These are phyloP conservation scores for Backusella mclennaniae DNA, from an alignment of 192 early-diverging fungal species.

Conservation along the genomic window DNA sequence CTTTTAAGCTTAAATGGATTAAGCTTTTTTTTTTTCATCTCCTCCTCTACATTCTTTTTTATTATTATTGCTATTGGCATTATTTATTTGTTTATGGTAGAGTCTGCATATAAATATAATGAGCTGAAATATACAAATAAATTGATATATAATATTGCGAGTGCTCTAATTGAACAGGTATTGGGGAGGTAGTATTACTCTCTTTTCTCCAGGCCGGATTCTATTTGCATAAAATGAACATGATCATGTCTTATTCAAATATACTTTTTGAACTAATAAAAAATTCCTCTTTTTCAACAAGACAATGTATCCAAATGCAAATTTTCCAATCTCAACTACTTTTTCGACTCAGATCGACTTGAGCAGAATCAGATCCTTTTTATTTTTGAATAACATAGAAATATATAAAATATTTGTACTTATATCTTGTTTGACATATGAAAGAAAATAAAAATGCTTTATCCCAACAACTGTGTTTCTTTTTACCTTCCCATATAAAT, in stretches of 20 bases:
- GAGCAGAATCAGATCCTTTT: not conserved
- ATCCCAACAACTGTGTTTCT: not conserved
- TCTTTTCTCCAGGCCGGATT: too few relatives aligned
- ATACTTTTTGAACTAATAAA: too few relatives aligned
- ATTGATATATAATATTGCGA: too few relatives aligned
- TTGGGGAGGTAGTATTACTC: too few relatives aligned
- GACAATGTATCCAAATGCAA: too few relatives aligned
- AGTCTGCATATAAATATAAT: not conserved
- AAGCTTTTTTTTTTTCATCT: too few relatives aligned
- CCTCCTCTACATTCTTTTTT: too few relatives aligned
- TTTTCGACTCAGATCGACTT: not conserved
- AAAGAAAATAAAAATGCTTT: not conserved
- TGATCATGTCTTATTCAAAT: too few relatives aligned
- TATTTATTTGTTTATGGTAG: not conserved
- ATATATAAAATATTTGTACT: not conserved
- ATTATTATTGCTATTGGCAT: not conserved
- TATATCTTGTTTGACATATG: not conserved
- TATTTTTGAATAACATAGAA: not conserved
- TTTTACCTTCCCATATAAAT: not conserved
- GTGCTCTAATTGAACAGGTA: not conserved
- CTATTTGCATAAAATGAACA: too few relatives aligned
- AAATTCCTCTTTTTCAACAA: too few relatives aligned
- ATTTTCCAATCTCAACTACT: not conserved
- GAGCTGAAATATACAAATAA: too few relatives aligned
- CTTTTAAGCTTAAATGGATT: too few relatives aligned